Evolutionary conservation across 2,329 filamentous ascomycete species (phyloP).

Genomic region (Elsinoe fawcettii): DNA sequence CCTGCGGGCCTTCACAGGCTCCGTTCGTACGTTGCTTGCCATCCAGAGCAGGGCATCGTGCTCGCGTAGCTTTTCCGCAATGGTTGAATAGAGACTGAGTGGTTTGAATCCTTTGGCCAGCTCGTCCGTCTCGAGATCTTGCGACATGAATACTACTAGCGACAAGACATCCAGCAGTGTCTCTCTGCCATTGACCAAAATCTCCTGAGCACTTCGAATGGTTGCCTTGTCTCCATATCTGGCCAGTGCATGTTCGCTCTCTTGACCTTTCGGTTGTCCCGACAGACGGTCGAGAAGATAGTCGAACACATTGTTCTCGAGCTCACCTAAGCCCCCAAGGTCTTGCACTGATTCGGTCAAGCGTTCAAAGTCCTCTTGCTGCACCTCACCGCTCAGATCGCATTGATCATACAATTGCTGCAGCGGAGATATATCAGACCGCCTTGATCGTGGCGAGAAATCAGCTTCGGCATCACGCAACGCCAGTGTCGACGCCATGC

Average conservation of each 20-base stretch:
- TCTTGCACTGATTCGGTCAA: slow-evolving; percentile 63
- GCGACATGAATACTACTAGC: slow-evolving; percentile 78
- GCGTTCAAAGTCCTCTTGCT: slow-evolving; percentile 69
- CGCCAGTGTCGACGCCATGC: slow-evolving; percentile 12
- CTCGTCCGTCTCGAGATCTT: slow-evolving; percentile 67
- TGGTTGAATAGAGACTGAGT: slow-evolving; percentile 55
- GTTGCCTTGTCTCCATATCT: slow-evolving; percentile 69
- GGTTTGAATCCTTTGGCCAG: slow-evolving; percentile 59
- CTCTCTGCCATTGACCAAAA: slow-evolving; percentile 61
- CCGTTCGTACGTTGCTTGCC: slow-evolving; percentile 35
- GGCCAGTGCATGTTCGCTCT: slow-evolving; percentile 49
- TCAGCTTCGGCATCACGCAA: slow-evolving; percentile 15
- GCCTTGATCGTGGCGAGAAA: slow-evolving; percentile 6
- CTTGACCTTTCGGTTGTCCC: slow-evolving; percentile 30
- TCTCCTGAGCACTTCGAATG: slow-evolving; percentile 71
- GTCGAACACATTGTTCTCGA: slow-evolving; percentile 46
- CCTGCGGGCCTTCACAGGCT: slow-evolving; percentile 35
- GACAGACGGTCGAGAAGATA: slow-evolving; percentile 43
- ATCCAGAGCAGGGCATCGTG: slow-evolving; percentile 69
- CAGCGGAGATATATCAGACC: slow-evolving; percentile 42
- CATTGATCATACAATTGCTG: slow-evolving; percentile 70
- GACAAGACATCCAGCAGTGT: slow-evolving; percentile 76
- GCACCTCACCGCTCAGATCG: slow-evolving; percentile 69
- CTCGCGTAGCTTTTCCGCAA: slow-evolving; percentile 64
- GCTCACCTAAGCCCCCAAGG: slow-evolving; percentile 47